phyloP scores from a whole-genome alignment of 2,329 filamentous ascomycete genomes.

The Scedosporium minutisporum region DNA sequence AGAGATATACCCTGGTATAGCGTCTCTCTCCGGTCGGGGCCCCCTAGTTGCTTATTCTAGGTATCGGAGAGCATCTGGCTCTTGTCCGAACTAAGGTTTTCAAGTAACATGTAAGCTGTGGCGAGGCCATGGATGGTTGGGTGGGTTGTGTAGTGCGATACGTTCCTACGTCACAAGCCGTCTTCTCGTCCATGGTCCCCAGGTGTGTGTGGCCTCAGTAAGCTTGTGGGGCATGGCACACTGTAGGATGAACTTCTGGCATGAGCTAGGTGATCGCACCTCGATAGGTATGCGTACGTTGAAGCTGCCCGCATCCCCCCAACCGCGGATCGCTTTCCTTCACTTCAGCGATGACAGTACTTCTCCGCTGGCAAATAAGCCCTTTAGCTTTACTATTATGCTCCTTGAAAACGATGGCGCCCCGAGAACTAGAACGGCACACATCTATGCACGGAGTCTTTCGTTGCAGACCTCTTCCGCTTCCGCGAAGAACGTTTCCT shows the following conservation, averaged over 20 bases:
- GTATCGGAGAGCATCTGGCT: too few relatives aligned
- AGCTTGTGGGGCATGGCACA: background rate
- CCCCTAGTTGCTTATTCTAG: too few relatives aligned
- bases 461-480: constrained; percentile 15
- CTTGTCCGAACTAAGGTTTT: too few relatives aligned
- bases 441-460: constrained; percentile 19
- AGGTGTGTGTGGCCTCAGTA: background rate
- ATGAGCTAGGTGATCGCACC: background rate
- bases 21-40: too few relatives aligned
- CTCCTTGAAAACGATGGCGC: constrained; percentile 24
- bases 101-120: too few relatives aligned
- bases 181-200: background rate
- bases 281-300: background rate
- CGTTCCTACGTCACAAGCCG: background rate
- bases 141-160: background rate
- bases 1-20: too few relatives aligned
- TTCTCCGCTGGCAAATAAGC: constrained; percentile 21
- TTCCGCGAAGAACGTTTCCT: constrained; percentile 17
- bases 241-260: background rate
- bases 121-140: too few relatives aligned
- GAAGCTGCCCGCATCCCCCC: constrained; percentile 11
- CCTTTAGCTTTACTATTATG: constrained; percentile 16
- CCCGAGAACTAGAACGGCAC: constrained; percentile 16
- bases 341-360: constrained; percentile 18
- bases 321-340: constrained; percentile 18